phyloP scores from a whole-genome alignment of 225 moss, liverwort and hornwort genomes.

The Marchantia paleacea region DNA sequence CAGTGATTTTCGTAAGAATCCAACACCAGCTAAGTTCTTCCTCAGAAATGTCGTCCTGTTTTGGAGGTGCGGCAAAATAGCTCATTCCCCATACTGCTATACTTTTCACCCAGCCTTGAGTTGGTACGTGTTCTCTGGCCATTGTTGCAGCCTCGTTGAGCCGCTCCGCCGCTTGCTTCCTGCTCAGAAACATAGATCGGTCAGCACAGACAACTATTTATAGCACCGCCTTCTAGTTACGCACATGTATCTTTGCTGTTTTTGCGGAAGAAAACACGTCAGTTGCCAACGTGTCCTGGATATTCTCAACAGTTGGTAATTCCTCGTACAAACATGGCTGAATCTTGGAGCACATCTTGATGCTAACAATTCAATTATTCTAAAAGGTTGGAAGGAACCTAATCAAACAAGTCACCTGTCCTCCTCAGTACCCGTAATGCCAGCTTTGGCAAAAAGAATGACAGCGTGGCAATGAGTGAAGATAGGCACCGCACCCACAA shows the following conservation, averaged over 20 bases:
- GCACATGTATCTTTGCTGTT: background rate
- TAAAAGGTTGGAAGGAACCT: slow-evolving; percentile 26
- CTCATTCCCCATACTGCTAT: slow-evolving; percentile 93
- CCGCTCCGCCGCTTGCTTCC: slow-evolving; percentile 85
- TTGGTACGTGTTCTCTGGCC: slow-evolving; percentile 83
- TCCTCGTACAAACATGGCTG: background rate
- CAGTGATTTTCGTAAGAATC: background rate
- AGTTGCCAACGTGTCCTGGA: background rate
- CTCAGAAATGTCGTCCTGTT: slow-evolving; percentile 64
- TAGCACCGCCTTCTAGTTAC: background rate
- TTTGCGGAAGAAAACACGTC: background rate
- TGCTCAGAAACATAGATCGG: slow-evolving; percentile 23
- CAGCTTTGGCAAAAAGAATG: slow-evolving; percentile 91
- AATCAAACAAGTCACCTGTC: slow-evolving; percentile 62
- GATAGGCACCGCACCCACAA: slow-evolving; percentile 65
- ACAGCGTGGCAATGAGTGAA: slow-evolving; percentile 96
- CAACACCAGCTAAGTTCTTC: slow-evolving; percentile 80
- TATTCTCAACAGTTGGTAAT: background rate
- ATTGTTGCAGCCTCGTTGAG: slow-evolving; percentile 64
- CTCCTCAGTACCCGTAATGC: slow-evolving; percentile 79
- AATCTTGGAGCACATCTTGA: background rate
- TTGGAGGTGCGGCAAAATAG: slow-evolving; percentile 71
- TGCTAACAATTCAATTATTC: too few relatives aligned
- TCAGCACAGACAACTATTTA: background rate
- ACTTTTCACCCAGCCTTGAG: slow-evolving; percentile 84